These are phyloP conservation scores for Phytopythium chamaehyphon DNA, from an alignment of 352 stramenopile genomes.

Conservation along the genomic window DNA sequence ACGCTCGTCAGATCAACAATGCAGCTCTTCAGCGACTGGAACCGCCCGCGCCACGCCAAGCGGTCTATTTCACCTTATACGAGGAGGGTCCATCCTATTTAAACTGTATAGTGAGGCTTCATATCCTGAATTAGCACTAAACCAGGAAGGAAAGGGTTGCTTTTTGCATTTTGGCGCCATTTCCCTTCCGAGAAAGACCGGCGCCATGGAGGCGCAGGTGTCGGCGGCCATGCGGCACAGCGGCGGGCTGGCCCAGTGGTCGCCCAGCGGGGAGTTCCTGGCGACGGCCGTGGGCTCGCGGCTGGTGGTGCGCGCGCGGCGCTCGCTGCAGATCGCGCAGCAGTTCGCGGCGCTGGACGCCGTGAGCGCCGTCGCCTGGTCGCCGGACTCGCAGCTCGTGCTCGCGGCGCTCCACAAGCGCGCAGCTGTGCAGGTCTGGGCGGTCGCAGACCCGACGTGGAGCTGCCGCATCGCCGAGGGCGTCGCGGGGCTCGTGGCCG, in stretches of 20 bases:
- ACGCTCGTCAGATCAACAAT: background rate
- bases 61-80: background rate
- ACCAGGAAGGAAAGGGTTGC: too few relatives aligned
- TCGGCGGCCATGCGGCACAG: constrained; percentile 48
- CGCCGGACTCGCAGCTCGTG: constrained; percentile 62
- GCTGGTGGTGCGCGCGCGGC: constrained; percentile 47
- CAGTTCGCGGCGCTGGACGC: constrained; percentile 51
- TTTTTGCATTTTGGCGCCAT: background rate
- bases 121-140: background rate
- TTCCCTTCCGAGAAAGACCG: too few relatives aligned
- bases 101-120: background rate
- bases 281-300: constrained; percentile 47
- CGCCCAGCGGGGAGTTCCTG: constrained; percentile 52
- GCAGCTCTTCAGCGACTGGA: constrained; percentile 2
- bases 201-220: constrained; percentile 24
- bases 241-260: constrained; percentile 64
- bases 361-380: constrained; percentile 58
- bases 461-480: constrained; percentile 76
- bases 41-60: background rate
- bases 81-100: background rate
- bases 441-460: constrained; percentile 56
- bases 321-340: constrained; percentile 57
- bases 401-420: constrained; percentile 62
- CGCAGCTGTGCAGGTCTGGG: constrained; percentile 68
- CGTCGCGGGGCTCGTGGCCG: constrained; percentile 51